Evolutionary conservation across 306 rosid genomes (phyloP).

Genomic region (Lithocarpus polystachyus): DNA sequence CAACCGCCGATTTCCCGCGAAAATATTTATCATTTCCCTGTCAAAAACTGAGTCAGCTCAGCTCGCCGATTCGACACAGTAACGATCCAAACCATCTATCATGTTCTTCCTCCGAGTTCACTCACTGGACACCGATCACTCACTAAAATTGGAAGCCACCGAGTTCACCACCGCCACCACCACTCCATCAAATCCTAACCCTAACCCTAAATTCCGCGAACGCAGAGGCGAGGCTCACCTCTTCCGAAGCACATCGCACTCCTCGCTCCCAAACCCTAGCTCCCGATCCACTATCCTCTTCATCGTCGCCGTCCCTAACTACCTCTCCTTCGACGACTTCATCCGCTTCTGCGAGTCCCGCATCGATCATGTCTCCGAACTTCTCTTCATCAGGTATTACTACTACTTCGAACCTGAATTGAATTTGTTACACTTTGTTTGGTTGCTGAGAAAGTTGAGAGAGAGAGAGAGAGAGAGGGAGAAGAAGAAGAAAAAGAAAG

Average conservation of each 20-base stretch:
- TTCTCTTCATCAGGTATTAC: constrained; percentile 77
- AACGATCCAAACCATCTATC: neutral
- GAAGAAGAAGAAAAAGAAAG: neutral
- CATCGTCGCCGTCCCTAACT: constrained; percentile 85
- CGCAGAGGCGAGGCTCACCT: constrained; percentile 74
- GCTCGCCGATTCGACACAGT: neutral
- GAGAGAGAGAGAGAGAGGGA: too few relatives aligned
- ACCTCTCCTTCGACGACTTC: constrained; percentile 71
- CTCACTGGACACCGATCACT: constrained; percentile 70
- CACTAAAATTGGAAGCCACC: constrained; percentile 35
- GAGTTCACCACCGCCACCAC: constrained; percentile 28
- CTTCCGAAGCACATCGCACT: constrained; percentile 54
- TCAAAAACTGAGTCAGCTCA: neutral
- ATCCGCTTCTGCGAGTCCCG: constrained; percentile 63
- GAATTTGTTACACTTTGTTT: neutral
- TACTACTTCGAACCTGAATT: neutral
- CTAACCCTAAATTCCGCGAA: constrained; percentile 49
- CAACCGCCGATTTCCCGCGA: constrained; percentile 15
- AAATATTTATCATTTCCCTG: neutral
- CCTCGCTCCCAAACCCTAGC: constrained; percentile 55
- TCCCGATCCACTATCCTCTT: constrained; percentile 59
- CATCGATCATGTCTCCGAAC: constrained; percentile 51
- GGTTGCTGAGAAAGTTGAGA: neutral
- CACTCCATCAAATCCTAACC: constrained; percentile 19
- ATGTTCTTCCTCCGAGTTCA: constrained; percentile 91